These are phyloP conservation scores for Erysimum cheiri DNA, from an alignment of 441 rosid genomes.

Conservation along the genomic window DNA sequence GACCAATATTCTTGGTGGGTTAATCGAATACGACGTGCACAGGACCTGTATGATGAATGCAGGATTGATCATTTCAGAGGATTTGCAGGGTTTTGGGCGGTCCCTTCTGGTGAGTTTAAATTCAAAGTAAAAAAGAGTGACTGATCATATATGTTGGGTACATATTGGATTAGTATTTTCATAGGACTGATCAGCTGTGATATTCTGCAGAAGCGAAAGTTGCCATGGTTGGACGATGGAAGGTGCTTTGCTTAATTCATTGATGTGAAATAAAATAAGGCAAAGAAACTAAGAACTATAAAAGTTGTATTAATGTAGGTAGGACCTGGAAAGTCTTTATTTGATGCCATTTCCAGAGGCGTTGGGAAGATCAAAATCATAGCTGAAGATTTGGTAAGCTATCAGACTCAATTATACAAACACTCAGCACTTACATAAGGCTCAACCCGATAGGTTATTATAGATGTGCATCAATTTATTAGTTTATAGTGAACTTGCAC, in stretches of 20 bases:
- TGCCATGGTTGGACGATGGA: conserved; percentile 87
- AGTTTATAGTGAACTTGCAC: conserved; percentile 6
- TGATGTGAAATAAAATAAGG: conserved; percentile 34
- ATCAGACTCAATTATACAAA: conserved; percentile 20
- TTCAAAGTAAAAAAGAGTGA: conserved; percentile 26
- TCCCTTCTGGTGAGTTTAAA: conserved; percentile 76
- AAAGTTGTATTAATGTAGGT: conserved; percentile 65
- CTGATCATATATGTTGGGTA: conserved; percentile 2
- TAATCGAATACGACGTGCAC: conserved; percentile 73
- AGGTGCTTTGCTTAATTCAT: conserved; percentile 53
- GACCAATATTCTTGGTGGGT: conserved; percentile 94
- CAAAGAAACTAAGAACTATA: conserved; percentile 40
- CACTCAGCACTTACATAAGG: conserved; percentile 3
- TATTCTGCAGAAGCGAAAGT: conserved; percentile 78
- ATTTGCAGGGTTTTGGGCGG: conserved; percentile 98
- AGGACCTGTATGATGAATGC: conserved; percentile 82
- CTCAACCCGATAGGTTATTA: background rate
- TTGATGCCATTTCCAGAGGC: conserved; percentile 74
- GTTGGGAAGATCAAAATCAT: conserved; percentile 80
- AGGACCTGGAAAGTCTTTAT: conserved; percentile 90
- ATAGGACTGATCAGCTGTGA: conserved; percentile 9
- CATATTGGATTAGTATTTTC: background rate
- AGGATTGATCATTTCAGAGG: conserved; percentile 98
- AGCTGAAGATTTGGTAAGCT: conserved; percentile 95
- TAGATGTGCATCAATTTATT: background rate